A percentile compares a stretch with the other conserved stretches of the same genome.
phyloP scores from a whole-genome alignment of 148 eudicot genomes.

The Tetragonia tetragonoides region DNA sequence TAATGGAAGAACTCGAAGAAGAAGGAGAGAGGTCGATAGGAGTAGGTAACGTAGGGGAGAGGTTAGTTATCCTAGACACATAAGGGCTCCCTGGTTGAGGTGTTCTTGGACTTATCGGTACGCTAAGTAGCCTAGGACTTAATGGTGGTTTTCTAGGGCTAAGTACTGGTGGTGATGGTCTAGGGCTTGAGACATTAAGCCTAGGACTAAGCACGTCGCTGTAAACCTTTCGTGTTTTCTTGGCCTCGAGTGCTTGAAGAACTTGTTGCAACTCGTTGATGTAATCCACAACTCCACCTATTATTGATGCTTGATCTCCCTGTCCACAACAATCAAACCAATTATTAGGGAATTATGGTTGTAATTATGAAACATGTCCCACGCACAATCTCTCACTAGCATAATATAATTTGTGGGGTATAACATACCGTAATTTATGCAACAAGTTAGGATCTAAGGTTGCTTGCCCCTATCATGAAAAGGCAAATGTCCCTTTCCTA shows the following conservation, averaged over 20 bases:
- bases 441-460: background rate
- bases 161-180: slow-evolving; percentile 41
- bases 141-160: slow-evolving; percentile 82
- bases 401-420: slow-evolving; percentile 10
- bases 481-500: background rate
- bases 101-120: slow-evolving; percentile 89
- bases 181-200: slow-evolving; percentile 56
- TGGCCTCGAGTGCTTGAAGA: slow-evolving; percentile 78
- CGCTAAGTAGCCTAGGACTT: slow-evolving; percentile 62
- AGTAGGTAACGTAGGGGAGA: slow-evolving; percentile 32
- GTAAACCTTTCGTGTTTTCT: slow-evolving; percentile 80
- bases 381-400: background rate
- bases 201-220: slow-evolving; percentile 81
- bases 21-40: slow-evolving; percentile 40
- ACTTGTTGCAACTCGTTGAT: slow-evolving; percentile 84
- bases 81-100: slow-evolving; percentile 83
- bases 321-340: background rate
- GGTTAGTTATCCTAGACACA: slow-evolving; percentile 29
- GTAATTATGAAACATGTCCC: background rate
- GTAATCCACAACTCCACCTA: slow-evolving; percentile 91
- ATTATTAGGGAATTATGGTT: no score
- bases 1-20: slow-evolving; percentile 45
- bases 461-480: background rate
- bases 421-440: background rate
- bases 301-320: slow-evolving; percentile 99